Percentiles rank a stretch among this genome's conserved stretches.
Evolutionary conservation across 768 basidiomycete genomes (phyloP).

Genomic region (Strobilomyces echinocephalus): DNA sequence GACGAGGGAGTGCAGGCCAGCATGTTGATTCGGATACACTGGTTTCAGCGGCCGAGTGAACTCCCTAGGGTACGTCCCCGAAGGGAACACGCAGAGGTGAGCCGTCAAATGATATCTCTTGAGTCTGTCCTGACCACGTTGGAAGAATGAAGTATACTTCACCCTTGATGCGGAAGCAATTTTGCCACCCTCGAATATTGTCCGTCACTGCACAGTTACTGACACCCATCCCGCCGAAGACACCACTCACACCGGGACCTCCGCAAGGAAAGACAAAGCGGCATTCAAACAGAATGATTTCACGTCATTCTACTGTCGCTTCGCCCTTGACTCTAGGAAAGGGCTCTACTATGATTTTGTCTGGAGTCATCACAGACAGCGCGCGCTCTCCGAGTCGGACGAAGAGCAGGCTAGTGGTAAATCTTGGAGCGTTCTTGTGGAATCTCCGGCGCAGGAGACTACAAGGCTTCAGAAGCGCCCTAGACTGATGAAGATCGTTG

Average conservation of each 20-base stretch:
- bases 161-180: constrained; percentile 46
- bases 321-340: constrained; percentile 53
- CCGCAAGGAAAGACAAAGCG: constrained; percentile 12
- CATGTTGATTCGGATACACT: constrained; percentile 63
- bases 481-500: constrained; percentile 17
- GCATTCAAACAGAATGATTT: constrained; percentile 16
- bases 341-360: constrained; percentile 60
- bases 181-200: constrained; percentile 47
- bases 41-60: constrained; percentile 69
- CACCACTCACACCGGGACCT: constrained; percentile 6
- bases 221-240: constrained; percentile 19
- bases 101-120: constrained; percentile 11
- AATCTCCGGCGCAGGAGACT: constrained; percentile 10
- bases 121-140: not conserved
- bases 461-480: constrained; percentile 17
- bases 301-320: constrained; percentile 48
- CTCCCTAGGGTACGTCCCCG: constrained; percentile 56
- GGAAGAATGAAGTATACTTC: constrained; percentile 75
- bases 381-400: constrained; percentile 31
- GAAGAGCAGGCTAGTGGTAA: constrained; percentile 35
- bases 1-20: constrained; percentile 30
- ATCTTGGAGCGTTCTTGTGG: constrained; percentile 43
- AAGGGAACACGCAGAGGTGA: constrained; percentile 56
- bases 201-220: constrained; percentile 48
- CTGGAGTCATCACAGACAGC: constrained; percentile 48